These are phyloP conservation scores for Backusella westeae DNA, from an alignment of 192 early-diverging fungal genomes.

Conservation along the genomic window DNA sequence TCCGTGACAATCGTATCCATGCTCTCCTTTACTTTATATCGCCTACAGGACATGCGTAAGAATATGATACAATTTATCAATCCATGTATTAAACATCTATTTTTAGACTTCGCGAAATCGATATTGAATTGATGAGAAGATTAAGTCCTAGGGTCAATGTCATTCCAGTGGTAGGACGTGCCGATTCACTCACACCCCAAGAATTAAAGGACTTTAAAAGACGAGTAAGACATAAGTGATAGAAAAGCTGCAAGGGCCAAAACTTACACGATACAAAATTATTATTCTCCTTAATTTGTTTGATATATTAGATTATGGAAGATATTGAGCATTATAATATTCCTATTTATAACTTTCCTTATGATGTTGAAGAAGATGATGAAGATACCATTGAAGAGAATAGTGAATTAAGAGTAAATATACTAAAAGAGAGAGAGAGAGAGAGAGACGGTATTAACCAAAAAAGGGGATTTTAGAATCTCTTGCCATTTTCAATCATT, in stretches of 20 bases:
- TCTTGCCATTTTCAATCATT: slow-evolving; percentile 95
- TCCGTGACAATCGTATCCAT: slow-evolving; percentile 95
- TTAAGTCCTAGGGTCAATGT: slow-evolving; percentile 92
- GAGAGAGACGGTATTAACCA: not conserved
- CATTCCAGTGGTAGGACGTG: slow-evolving; percentile 93
- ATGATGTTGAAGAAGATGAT: slow-evolving; percentile 92
- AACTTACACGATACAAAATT: slow-evolving; percentile 12
- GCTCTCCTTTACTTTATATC: slow-evolving; percentile 97
- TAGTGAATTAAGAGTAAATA: slow-evolving; percentile 74
- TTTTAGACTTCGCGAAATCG: slow-evolving; percentile 85
- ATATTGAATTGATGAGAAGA: slow-evolving; percentile 90
- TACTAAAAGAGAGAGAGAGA: not conserved
- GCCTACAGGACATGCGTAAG: slow-evolving; percentile 89
- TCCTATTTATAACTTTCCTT: slow-evolving; percentile 98
- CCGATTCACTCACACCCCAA: slow-evolving; percentile 87
- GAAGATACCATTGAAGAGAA: slow-evolving; percentile 99
- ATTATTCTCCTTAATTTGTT: slow-evolving; percentile 36
- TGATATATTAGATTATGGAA: slow-evolving; percentile 72
- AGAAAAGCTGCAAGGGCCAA: slow-evolving; percentile 19
- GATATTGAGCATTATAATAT: slow-evolving; percentile 96
- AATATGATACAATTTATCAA: no score
- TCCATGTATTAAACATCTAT: not conserved
- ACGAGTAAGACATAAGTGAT: slow-evolving; percentile 31
- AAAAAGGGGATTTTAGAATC: slow-evolving; percentile 24
- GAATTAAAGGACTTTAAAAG: slow-evolving; percentile 90